phyloP scores from a whole-genome alignment of 2,329 filamentous ascomycete genomes.

The Colletotrichum godetiae region DNA sequence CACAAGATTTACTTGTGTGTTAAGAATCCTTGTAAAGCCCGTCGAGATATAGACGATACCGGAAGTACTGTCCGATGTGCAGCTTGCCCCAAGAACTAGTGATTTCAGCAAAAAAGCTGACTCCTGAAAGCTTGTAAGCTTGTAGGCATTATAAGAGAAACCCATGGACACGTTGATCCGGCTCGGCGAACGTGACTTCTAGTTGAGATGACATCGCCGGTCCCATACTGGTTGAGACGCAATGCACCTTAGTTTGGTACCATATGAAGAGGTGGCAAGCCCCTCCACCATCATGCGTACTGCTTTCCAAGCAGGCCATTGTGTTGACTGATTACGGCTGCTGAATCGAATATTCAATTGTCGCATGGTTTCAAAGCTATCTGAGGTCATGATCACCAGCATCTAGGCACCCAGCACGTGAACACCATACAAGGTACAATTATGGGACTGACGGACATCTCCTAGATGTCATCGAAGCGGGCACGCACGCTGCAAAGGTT shows the following conservation, averaged over 20 bases:
- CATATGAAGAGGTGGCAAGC: neutral
- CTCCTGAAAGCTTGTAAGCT: no score
- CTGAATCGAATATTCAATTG: neutral
- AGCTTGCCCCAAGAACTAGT: no score
- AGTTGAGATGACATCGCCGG: neutral
- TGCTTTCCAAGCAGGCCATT: neutral
- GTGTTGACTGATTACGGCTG: neutral
- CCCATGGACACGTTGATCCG: no score
- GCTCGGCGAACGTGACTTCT: no score
- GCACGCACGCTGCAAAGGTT: neutral
- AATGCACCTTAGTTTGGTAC: neutral
- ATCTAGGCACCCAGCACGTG: neutral
- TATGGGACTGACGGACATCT: neutral
- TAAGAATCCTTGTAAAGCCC: no score
- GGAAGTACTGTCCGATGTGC: no score
- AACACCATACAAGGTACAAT: neutral
- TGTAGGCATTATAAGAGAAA: no score
- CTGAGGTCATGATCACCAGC: neutral
- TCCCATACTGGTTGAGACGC: no score
- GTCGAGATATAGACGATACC: no score
- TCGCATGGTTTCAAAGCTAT: neutral
- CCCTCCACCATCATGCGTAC: neutral
- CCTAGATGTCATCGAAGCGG: neutral
- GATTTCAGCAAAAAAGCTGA: no score
- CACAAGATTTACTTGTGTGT: no score